Evolutionary conservation across 2,329 filamentous ascomycete species (phyloP).

Genomic region (Aspergillus ochraceus): DNA sequence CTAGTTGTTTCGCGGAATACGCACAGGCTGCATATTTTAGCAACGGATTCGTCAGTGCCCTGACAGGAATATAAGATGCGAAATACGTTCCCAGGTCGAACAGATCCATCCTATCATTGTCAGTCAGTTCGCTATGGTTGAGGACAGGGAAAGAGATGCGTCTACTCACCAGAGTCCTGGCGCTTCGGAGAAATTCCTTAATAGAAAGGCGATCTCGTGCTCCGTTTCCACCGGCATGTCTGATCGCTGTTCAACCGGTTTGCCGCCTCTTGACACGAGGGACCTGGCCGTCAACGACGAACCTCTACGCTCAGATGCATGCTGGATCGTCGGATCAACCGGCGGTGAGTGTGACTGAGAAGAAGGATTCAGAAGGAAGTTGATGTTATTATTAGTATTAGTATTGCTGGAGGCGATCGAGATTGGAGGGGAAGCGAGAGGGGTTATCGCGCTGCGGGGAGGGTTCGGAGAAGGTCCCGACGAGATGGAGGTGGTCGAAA

Average conservation of each 20-base stretch:
- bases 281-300: slow-evolving; percentile 31
- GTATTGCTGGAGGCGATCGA: slow-evolving; percentile 43
- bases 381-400: slow-evolving; percentile 50
- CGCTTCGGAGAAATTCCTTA: slow-evolving; percentile 61
- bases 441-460: slow-evolving; percentile 32
- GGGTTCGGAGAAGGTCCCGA: slow-evolving; percentile 36
- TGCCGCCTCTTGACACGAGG: slow-evolving; percentile 16
- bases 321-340: slow-evolving; percentile 44
- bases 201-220: slow-evolving; percentile 60
- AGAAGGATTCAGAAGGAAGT: slow-evolving; percentile 56
- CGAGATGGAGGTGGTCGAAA: slow-evolving; percentile 18
- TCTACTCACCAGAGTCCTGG: slow-evolving; percentile 56
- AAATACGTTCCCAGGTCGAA: slow-evolving; percentile 59
- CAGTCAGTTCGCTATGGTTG: slow-evolving; percentile 1
- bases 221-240: slow-evolving; percentile 44
- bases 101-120: slow-evolving; percentile 42
- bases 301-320: slow-evolving; percentile 27
- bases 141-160: background rate
- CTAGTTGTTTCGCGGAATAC: slow-evolving; percentile 62
- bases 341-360: slow-evolving; percentile 44
- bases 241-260: slow-evolving; percentile 19
- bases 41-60: slow-evolving; percentile 51
- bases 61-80: slow-evolving; percentile 59
- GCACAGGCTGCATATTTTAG: slow-evolving; percentile 58
- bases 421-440: slow-evolving; percentile 43